Evolutionary conservation across 345 rosid genomes (phyloP).

Genomic region (Linum usitatissimum): DNA sequence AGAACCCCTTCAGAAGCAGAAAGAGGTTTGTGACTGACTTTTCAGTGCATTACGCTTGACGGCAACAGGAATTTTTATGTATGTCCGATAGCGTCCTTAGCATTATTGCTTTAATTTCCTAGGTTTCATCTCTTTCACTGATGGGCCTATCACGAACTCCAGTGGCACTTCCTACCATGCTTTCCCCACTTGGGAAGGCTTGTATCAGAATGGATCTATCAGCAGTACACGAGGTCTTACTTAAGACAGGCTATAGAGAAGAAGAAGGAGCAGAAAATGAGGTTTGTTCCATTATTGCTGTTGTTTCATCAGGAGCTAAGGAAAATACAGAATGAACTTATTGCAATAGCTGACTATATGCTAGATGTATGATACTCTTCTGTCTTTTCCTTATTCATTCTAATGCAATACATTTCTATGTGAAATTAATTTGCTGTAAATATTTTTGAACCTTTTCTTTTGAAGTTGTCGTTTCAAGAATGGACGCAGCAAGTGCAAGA

Average conservation of each 20-base stretch:
- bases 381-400: neutral
- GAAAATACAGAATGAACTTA: neutral
- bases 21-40: slow-evolving; percentile 27
- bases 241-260: slow-evolving; percentile 74
- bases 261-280: slow-evolving; percentile 84
- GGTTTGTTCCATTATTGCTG: slow-evolving; percentile 25
- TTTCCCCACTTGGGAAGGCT: slow-evolving; percentile 61
- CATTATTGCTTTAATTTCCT: slow-evolving; percentile 8
- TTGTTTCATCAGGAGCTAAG: neutral
- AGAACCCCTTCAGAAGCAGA: slow-evolving; percentile 55
- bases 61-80: neutral
- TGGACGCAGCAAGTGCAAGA: slow-evolving; percentile 99
- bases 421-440: slow-evolving; percentile 9
- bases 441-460: neutral
- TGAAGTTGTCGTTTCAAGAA: slow-evolving; percentile 89
- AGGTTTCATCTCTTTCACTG: slow-evolving; percentile 56
- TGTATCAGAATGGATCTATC: slow-evolving; percentile 73
- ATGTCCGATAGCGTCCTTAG: slow-evolving; percentile 9
- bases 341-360: neutral
- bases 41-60: slow-evolving; percentile 7
- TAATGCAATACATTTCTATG: neutral
- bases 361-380: neutral
- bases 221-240: slow-evolving; percentile 65
- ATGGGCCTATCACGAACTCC: slow-evolving; percentile 52
- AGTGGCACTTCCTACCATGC: slow-evolving; percentile 41